phyloP scores from a whole-genome alignment of 306 rosid genomes.

The Cucurbita ficifolia region DNA sequence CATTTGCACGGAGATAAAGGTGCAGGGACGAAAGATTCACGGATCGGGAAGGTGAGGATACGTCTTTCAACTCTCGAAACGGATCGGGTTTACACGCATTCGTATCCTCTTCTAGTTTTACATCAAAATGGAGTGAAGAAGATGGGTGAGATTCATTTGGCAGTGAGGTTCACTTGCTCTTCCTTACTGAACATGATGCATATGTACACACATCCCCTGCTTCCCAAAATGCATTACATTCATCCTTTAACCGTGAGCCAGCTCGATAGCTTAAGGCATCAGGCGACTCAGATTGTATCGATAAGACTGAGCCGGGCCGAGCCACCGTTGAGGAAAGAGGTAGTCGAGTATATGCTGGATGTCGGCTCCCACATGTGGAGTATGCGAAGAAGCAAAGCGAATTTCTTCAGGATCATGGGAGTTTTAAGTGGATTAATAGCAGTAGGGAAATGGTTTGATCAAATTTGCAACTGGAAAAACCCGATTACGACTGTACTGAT shows the following conservation, averaged over 20 bases:
- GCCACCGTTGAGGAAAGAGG: slow-evolving; percentile 84
- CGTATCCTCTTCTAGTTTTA: slow-evolving; percentile 82
- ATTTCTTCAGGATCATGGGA: slow-evolving; percentile 81
- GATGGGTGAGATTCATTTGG: slow-evolving; percentile 98
- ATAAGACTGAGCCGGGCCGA: slow-evolving; percentile 79
- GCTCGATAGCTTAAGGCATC: slow-evolving; percentile 91
- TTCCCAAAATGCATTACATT: slow-evolving; percentile 94
- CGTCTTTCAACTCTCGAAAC: slow-evolving; percentile 95
- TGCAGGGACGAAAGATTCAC: slow-evolving; percentile 51
- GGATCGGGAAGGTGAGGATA: slow-evolving; percentile 87
- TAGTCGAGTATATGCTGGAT: slow-evolving; percentile 91
- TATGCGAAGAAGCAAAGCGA: slow-evolving; percentile 95
- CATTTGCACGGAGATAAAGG: slow-evolving; percentile 74
- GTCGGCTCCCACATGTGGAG: slow-evolving; percentile 97
- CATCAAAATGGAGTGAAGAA: slow-evolving; percentile 82
- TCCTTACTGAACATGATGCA: slow-evolving; percentile 96
- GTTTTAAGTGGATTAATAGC: slow-evolving; percentile 89
- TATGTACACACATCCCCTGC: slow-evolving; percentile 78
- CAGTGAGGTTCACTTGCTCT: slow-evolving; percentile 89
- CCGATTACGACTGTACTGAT: slow-evolving; percentile 88
- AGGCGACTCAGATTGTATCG: slow-evolving; percentile 84
- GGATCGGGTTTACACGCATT: slow-evolving; percentile 80
- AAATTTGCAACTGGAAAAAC: slow-evolving; percentile 88
- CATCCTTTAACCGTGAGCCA: slow-evolving; percentile 80
- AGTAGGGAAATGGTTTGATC: slow-evolving; percentile 96